These are phyloP conservation scores for Blastocrithidia nonstop DNA, from an alignment of 208 protist species.

Conservation along the genomic window DNA sequence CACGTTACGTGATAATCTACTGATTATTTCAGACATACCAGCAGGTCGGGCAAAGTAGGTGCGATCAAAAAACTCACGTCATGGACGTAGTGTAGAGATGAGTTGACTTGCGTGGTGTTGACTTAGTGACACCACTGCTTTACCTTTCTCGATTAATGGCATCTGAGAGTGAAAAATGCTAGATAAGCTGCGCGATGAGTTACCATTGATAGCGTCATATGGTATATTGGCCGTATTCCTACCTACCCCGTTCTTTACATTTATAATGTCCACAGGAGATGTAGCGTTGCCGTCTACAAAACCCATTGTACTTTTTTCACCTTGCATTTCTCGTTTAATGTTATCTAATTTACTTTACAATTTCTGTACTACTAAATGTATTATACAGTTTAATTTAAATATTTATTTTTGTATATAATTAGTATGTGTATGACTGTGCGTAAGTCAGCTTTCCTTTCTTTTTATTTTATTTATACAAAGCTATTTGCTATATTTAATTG, in stretches of 20 bases:
- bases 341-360: no score
- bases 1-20: conserved; percentile 54
- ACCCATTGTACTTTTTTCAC: no score
- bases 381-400: no score
- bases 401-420: no score
- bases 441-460: no score
- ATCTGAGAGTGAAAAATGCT: conserved; percentile 14
- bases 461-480: no score
- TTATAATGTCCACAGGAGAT: background rate
- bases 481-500: no score
- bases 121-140: conserved; percentile 16
- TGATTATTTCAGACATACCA: conserved; percentile 34
- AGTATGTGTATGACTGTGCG: no score
- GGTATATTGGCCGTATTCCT: background rate
- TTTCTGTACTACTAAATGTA: no score
- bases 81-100: conserved; percentile 40
- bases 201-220: background rate
- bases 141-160: conserved; percentile 10
- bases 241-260: background rate
- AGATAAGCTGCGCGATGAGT: conserved; percentile 12
- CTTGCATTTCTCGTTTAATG: no score
- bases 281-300: no score
- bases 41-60: conserved; percentile 30
- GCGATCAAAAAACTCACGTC: conserved; percentile 74
- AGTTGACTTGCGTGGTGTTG: conserved; percentile 12